Base-by-base conservation (phyloP, 2,329 filamentous ascomycete genomes). In the Elsinoe necatrix region DNA sequence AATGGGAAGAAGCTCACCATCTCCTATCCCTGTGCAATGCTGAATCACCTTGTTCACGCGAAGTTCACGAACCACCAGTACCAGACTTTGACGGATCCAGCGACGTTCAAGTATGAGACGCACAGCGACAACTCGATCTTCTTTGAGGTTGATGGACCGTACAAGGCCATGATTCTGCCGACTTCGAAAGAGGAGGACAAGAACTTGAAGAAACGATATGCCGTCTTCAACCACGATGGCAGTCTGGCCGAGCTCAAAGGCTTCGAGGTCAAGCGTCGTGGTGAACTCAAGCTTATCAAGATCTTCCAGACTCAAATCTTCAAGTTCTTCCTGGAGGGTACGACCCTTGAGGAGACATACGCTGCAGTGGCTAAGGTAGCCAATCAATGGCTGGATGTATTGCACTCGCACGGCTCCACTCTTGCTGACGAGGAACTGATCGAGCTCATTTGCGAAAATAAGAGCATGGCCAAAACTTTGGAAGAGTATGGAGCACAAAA, bases 281-380 rank as follows among this genome's bases (percentile, higher is more conserved):
- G 93, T 77, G 93, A 98, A 74, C 76, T 98, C 64, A 98, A 98
- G 75, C 84, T 98, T 64, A 98, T 98, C 80, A 98, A 98, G 73
- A 98, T 97, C 68, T 98, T 98, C 71, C 93, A 98, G 71, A 89
- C 93, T 59, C 93, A 98, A 67, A 95, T 98, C 63, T 98, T 98
- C 84, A 96, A 95, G 69, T 97, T 98, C 73, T 98, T 98, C 74
- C 76, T 98, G 4, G 92, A 98, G 67, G 93, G 93, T 5, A 80
- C 82, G 3, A 95, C 90, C 0, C 78, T 98, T 45, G 77, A 84
- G 2, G 91, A 97, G 68, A 96, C 90, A 16, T 99, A 99, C 67
- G 82, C 73, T 12, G 86, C 92, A 1, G 95, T 98, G 1, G 91
- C 95, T 55, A 95, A 89, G 67, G 90, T 98, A 20, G 92, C 93